A percentile compares a stretch with the other conserved stretches of the same genome.
Evolutionary conservation across 305 asterid genomes (phyloP).

Genomic region (Fraxinus velutina): DNA sequence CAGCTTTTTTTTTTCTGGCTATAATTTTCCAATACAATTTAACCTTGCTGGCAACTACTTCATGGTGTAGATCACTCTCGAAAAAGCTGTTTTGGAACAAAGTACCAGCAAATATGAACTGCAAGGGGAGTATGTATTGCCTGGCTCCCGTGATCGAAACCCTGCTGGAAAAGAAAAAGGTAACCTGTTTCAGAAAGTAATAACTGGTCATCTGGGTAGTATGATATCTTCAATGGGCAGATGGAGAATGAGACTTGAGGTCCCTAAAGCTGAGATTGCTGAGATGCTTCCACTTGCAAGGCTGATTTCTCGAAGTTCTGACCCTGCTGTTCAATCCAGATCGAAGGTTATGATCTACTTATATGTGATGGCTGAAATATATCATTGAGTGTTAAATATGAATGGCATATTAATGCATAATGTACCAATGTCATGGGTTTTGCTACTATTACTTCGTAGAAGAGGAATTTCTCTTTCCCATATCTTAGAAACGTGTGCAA

Average conservation of each 20-base stretch:
- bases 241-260: slow-evolving; percentile 99
- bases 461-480: neutral
- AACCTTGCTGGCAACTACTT: slow-evolving; percentile 23
- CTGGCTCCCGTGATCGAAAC: slow-evolving; percentile 90
- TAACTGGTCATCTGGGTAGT: slow-evolving; percentile 94
- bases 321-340: slow-evolving; percentile 96
- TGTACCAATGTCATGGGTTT: slow-evolving; percentile 10
- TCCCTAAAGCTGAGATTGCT: slow-evolving; percentile 94
- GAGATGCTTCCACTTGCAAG: slow-evolving; percentile 99
- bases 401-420: slow-evolving; percentile 4
- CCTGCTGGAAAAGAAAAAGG: slow-evolving; percentile 82
- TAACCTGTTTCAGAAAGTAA: slow-evolving; percentile 83
- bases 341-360: slow-evolving; percentile 65
- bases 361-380: slow-evolving; percentile 11
- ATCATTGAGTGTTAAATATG: slow-evolving; percentile 12
- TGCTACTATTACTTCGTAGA: slow-evolving; percentile 1
- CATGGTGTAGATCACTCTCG: slow-evolving; percentile 75
- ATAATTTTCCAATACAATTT: slow-evolving; percentile 8
- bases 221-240: slow-evolving; percentile 98
- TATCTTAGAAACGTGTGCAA: slow-evolving; percentile 3
- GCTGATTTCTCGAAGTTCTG: slow-evolving; percentile 95
- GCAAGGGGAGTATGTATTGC: slow-evolving; percentile 98
- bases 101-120: slow-evolving; percentile 93
- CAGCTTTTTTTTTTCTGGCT: slow-evolving; percentile 10
- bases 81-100: slow-evolving; percentile 91